A percentile compares a stretch with the other conserved stretches of the same genome.
Evolutionary conservation across 2,329 filamentous ascomycete genomes (phyloP).

Genomic region (Hypoxylon sp.): DNA sequence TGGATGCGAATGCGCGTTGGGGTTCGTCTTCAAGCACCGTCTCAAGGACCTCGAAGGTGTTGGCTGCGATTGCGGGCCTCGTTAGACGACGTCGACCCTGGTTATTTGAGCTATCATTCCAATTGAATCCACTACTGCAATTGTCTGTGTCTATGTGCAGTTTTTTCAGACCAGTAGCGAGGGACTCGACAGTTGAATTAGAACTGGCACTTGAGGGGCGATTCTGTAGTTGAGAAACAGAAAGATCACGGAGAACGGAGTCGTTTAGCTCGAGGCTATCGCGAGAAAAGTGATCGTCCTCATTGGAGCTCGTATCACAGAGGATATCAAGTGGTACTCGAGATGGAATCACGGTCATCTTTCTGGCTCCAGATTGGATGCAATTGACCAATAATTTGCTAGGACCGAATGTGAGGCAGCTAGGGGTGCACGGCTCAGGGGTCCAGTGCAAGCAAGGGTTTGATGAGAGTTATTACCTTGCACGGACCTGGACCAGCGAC

Average conservation of each 20-base stretch:
- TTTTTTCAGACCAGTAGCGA: conserved; percentile 54
- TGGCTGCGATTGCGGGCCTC: conserved; percentile 47
- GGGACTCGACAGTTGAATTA: conserved; percentile 50
- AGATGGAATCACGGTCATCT: conserved; percentile 48
- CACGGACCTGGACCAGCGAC: conserved; percentile 14
- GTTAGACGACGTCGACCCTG: conserved; percentile 44
- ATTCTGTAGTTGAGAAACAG: conserved; percentile 53
- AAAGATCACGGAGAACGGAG: conserved; percentile 51
- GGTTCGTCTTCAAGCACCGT: conserved; percentile 52
- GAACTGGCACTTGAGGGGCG: conserved; percentile 39
- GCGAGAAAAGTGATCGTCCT: conserved; percentile 45
- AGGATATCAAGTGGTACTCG: conserved; percentile 48
- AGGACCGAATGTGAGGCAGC: conserved; percentile 41
- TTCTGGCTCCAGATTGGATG: conserved; percentile 35
- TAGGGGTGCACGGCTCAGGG: conserved; percentile 45
- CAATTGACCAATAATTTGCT: conserved; percentile 41
- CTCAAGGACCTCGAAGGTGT: conserved; percentile 53
- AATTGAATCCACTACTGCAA: conserved; percentile 32
- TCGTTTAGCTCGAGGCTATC: conserved; percentile 33
- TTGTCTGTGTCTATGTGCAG: conserved; percentile 49
- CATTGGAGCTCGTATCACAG: conserved; percentile 47
- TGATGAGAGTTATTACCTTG: conserved; percentile 42
- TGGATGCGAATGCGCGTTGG: conserved; percentile 30
- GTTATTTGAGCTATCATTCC: conserved; percentile 39
- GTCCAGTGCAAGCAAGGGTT: conserved; percentile 45